These are phyloP conservation scores for Fragilariopsis cylindrus DNA, from an alignment of 108 stramenopile genomes.

Conservation along the genomic window DNA sequence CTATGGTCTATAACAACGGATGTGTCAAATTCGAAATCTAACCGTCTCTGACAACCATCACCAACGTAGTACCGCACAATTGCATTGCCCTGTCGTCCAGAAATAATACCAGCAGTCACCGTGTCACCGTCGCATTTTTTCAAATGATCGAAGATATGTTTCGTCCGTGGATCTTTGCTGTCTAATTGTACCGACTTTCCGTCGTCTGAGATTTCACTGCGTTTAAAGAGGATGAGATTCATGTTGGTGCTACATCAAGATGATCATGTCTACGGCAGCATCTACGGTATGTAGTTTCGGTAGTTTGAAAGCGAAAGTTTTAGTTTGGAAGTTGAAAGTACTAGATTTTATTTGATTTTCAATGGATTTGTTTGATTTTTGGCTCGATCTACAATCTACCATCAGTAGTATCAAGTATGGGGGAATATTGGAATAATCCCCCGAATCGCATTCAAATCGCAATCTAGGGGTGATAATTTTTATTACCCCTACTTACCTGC, in stretches of 20 bases:
- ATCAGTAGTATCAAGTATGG: too few relatives aligned
- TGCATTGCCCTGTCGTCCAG: not conserved
- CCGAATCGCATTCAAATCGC: too few relatives aligned
- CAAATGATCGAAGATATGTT: conserved; percentile 14
- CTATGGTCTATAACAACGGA: not conserved
- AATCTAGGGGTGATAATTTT: too few relatives aligned
- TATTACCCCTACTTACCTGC: too few relatives aligned
- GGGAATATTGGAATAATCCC: too few relatives aligned
- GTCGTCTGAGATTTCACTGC: not conserved
- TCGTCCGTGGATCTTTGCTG: conserved; percentile 13
- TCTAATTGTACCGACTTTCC: not conserved
- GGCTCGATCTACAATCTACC: too few relatives aligned
- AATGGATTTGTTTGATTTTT: too few relatives aligned
- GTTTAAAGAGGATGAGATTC: conserved; percentile 7
- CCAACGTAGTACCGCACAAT: not conserved
- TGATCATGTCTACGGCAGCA: too few relatives aligned
- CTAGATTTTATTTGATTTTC: too few relatives aligned
- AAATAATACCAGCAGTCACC: conserved; percentile 21
- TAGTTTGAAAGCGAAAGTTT: too few relatives aligned
- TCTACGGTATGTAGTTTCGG: too few relatives aligned
- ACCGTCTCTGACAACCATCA: not conserved
- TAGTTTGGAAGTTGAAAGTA: too few relatives aligned
- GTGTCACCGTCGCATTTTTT: conserved; percentile 4
- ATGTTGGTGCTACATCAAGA: not conserved
- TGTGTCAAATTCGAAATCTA: conserved; percentile 4